Evolutionary conservation across 345 rosid species (phyloP), one percentile per base, ranked within the genome.

Genomic region (Nasturtium officinale): DNA sequence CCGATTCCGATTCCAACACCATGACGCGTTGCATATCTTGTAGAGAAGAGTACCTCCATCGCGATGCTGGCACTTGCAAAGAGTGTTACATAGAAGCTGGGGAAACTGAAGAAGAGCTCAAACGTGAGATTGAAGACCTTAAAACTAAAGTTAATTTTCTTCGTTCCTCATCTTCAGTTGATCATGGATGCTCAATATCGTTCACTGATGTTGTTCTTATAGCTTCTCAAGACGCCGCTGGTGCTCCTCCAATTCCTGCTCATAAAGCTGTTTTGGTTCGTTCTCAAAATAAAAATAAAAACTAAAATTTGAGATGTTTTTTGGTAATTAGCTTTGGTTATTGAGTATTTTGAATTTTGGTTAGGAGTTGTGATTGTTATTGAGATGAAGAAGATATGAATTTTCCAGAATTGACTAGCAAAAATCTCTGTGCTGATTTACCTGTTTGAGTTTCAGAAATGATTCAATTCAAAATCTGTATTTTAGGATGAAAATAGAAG

Each of bases 121-220:
- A 89, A 76, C 82, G 86, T 25, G 89, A 89, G 80, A 89, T 89
- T 79, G 91, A 86, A 17, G 95, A 89, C 76, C 95, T 86, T 18
- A 85, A 85, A 46, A 85, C 95, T 59, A 89, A 81, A 73, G 83
- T 92, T 15, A 45, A 77, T 56, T 92, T 92, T 73, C 78, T 90
- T 66, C 81, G 88, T 23, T 77, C 85, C 58, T 83, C 83, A 23
- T 80, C 87, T 35, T 85, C 90, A 3, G 66, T 77, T 3, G 87
- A 84, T 68, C 20, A 33, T 74, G 16, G 83, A 63, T 35, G 54
- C 75, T 55, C 74, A 32, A 47, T 52, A 9, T 82, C 64, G 61
- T 85, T 80, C 84, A 75, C 89, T 40, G 96, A 88, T 38, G 79
- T 87, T 65, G 85, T 88, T 78, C 81, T 92, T 65, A 82, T 90